These are phyloP conservation scores for Asterella californica DNA, from an alignment of 225 moss, liverwort and hornwort genomes.

Conservation along the genomic window DNA sequence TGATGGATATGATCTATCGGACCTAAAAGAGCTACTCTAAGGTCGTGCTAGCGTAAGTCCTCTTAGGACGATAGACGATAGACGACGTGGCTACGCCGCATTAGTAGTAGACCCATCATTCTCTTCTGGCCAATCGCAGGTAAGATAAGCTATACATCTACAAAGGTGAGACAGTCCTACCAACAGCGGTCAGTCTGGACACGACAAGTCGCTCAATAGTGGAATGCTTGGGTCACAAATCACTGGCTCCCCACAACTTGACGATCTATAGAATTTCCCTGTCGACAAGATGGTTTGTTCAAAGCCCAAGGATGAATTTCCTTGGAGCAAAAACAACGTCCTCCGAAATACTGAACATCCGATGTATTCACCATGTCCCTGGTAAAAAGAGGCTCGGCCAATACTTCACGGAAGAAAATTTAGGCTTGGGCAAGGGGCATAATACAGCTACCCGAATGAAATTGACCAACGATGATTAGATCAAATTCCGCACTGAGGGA, in stretches of 20 bases:
- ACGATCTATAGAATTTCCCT: not conserved
- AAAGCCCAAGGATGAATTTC: not conserved
- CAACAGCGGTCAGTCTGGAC: not conserved
- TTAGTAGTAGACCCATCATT: not conserved
- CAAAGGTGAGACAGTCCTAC: not conserved
- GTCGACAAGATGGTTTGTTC: not conserved
- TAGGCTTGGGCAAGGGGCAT: too few species aligned
- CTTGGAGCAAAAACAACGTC: not conserved
- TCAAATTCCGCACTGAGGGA: too few species aligned
- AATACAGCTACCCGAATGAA: too few species aligned
- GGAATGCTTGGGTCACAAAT: not conserved
- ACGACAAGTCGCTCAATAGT: not conserved
- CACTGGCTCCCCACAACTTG: not conserved
- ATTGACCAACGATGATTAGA: too few species aligned
- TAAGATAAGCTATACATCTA: too few species aligned
- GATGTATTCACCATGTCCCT: too few species aligned
- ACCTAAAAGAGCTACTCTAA: not conserved
- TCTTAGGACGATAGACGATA: not conserved
- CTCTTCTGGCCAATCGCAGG: not conserved
- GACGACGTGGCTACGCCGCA: not conserved
- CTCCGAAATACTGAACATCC: too few species aligned
- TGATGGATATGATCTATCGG: not conserved
- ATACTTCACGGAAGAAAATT: too few species aligned
- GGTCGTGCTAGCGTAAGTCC: not conserved
- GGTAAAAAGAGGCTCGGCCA: too few species aligned